Base-by-base conservation (phyloP, 129 eudicot species). In the Tagetes patula region DNA sequence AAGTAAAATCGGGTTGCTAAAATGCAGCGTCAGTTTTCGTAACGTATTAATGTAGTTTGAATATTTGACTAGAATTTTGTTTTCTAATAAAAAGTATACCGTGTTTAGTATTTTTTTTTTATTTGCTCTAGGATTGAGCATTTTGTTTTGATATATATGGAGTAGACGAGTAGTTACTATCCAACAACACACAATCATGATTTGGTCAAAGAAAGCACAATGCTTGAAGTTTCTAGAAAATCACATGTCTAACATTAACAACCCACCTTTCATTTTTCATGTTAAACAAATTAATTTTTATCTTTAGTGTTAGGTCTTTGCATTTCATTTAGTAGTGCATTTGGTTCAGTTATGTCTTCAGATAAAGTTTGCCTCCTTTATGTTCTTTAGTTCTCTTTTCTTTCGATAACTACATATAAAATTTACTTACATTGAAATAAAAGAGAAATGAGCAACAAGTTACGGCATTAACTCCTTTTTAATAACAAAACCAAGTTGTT, bases 191-290 rank as follows among this genome's bases (percentile, higher is more conserved):
- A 27, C 7, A 31, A 58, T 32, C n/a, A 58, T 58, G 40, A 58
- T 32, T 33, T 59, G 41, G 41, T 59, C 65, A 59, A 59, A 56
- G 38, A 56, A 27, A 56, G 38, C 38, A 4, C 36, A 56, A 56
- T 30, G 62, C 38, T 56, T 30, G 31, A 56, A 10, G 62, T 56
- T 56, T 56, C 38, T 56, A 59, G 65, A 59, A 32, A 59, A 40
- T 56, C 63, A 37, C 63, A 27, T 56, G 63, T 56, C 63, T 30
- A 27, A 3, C 30, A 2, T 20, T 20, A 0, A 0, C 8, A 5
- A 55, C 7, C 31, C 0, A 1, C 10, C 36, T 30, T 56, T 59
- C 41, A 8, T 32, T 59, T 59, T 32, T 59, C 41, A n/a, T 50
- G 7, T 50, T 50, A 50, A 50, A 50, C 6, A 50, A 12, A 13